Evolutionary conservation across 495 filamentous ascomycete species (phyloP).

Genomic region (Viridothelium virens): DNA sequence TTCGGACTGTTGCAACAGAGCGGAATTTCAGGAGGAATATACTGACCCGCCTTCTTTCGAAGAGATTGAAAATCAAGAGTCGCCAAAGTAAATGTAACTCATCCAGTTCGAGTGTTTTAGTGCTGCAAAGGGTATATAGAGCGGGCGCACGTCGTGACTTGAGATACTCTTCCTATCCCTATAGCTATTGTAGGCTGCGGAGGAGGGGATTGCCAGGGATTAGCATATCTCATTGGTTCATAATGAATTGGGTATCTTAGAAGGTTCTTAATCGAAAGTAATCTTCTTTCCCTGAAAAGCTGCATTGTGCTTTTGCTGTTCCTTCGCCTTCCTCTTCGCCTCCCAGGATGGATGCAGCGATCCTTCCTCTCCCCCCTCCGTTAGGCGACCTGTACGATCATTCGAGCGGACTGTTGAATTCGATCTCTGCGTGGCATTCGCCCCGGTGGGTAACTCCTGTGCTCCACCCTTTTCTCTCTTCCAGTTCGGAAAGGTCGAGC

Average conservation of each 20-base stretch:
- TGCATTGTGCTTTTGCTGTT: slow-evolving; percentile 48
- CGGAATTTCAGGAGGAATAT: background rate
- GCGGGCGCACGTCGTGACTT: background rate
- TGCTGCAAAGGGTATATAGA: background rate
- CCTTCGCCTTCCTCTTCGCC: slow-evolving; percentile 79
- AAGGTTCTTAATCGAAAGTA: slow-evolving; percentile 60
- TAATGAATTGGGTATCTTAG: background rate
- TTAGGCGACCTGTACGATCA: background rate
- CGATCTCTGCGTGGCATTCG: slow-evolving; percentile 16
- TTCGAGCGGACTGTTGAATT: background rate
- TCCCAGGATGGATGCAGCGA: slow-evolving; percentile 89
- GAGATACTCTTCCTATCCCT: background rate
- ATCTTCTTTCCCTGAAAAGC: slow-evolving; percentile 82
- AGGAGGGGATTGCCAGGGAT: background rate
- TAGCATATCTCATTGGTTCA: background rate
- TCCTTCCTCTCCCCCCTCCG: slow-evolving; percentile 47
- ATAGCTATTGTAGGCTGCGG: background rate
- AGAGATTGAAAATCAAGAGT: background rate
- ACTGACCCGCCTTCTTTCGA: background rate
- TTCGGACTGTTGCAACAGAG: slow-evolving; percentile 8
- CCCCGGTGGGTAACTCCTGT: background rate
- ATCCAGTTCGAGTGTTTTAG: background rate
- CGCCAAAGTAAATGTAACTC: background rate
- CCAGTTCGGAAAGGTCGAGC: background rate
- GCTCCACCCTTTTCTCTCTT: background rate